These are phyloP conservation scores for Kodamaea sp. DNA, from an alignment of 1,139 yeast species.

Conservation along the genomic window DNA sequence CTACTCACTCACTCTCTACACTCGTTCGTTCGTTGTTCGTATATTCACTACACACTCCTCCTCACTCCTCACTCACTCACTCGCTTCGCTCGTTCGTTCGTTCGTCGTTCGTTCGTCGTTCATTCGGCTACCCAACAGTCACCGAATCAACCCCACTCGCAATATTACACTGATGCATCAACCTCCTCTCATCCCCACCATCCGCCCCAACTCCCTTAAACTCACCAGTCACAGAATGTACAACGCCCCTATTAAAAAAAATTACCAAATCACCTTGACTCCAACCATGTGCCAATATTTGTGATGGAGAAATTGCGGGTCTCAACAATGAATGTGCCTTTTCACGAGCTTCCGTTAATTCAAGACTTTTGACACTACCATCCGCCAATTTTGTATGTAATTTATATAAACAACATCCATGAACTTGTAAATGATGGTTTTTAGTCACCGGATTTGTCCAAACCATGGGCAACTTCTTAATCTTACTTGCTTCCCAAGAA, in stretches of 20 bases:
- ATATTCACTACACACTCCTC: too few species aligned
- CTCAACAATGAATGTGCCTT: constrained; percentile 71
- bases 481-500: constrained; percentile 72
- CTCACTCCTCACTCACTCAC: too few species aligned
- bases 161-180: constrained; percentile 91
- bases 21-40: too few species aligned
- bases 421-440: constrained; percentile 77
- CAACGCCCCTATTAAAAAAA: constrained; percentile 82
- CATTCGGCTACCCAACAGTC: constrained; percentile 5
- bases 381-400: constrained; percentile 56
- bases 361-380: constrained; percentile 47
- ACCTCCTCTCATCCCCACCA: constrained; percentile 66
- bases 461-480: constrained; percentile 75
- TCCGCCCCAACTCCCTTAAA: constrained; percentile 45
- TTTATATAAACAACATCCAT: constrained; percentile 77
- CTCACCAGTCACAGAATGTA: constrained; percentile 90
- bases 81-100: background rate
- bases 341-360: constrained; percentile 66
- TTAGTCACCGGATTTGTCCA: constrained; percentile 93
- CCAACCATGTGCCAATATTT: constrained; percentile 82
- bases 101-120: background rate
- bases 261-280: constrained; percentile 77
- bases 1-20: too few species aligned
- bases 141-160: constrained; percentile 74
- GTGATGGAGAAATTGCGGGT: constrained; percentile 74